Conservation (phyloP, 148 eudicot genomes). For the Camellia sinensis region DNA sequence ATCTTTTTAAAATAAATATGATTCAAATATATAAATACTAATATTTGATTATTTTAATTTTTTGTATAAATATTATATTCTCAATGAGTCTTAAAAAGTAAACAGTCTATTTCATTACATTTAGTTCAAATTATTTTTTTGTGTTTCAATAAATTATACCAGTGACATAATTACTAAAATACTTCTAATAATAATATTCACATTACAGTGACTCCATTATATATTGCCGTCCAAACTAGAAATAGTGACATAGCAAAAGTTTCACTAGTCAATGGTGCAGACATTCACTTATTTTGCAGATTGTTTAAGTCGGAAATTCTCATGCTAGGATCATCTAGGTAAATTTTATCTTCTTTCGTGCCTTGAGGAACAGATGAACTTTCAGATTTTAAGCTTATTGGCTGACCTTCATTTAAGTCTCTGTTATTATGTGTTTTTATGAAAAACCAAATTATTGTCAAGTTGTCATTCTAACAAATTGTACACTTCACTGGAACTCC, state of each 20-base stretch:
- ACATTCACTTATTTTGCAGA: constrained; percentile 19
- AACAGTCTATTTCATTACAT: too few relatives aligned
- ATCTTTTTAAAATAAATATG: too few relatives aligned
- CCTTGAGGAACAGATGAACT: neutral
- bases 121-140: too few relatives aligned
- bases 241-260: constrained; percentile 80
- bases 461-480: neutral
- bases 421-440: neutral
- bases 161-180: too few relatives aligned
- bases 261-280: constrained; percentile 80
- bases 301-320: neutral
- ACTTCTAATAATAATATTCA: too few relatives aligned
- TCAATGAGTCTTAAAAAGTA: too few relatives aligned
- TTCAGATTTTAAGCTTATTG: neutral
- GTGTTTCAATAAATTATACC: too few relatives aligned
- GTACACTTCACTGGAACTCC: neutral
- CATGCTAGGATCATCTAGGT: neutral
- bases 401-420: neutral
- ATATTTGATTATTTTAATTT: too few relatives aligned
- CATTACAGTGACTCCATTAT: constrained; percentile 96
- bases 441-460: neutral
- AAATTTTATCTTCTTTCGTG: neutral
- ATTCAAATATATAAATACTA: too few relatives aligned
- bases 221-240: constrained; percentile 88
- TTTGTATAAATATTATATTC: too few relatives aligned